These are phyloP conservation scores for Aspergillus fructus DNA, from an alignment of 2,329 filamentous ascomycete species.

Conservation along the genomic window DNA sequence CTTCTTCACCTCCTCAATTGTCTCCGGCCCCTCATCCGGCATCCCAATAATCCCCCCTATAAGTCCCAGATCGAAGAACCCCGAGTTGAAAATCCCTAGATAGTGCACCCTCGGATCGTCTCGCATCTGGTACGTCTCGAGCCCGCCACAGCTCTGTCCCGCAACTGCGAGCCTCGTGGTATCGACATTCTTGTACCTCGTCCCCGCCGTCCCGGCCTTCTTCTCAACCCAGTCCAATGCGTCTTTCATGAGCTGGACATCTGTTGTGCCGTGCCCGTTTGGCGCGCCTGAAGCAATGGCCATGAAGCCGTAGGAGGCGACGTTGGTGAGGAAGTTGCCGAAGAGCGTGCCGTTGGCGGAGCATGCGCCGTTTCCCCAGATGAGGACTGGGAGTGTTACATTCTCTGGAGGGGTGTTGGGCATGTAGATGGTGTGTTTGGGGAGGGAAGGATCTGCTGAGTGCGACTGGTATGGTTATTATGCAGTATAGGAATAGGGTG, in stretches of 20 bases:
- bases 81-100: constrained; percentile 7
- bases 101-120: constrained; percentile 6
- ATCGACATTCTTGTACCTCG: neutral
- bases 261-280: neutral
- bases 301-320: constrained; percentile 11
- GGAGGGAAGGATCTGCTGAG: neutral
- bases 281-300: constrained; percentile 7
- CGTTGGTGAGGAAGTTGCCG: constrained; percentile 9
- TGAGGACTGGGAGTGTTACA: constrained; percentile 6
- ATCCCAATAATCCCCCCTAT: neutral
- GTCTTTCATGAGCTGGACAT: neutral
- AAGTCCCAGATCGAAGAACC: constrained; percentile 1
- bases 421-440: constrained; percentile 8
- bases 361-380: constrained; percentile 13
- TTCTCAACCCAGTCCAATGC: neutral
- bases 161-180: constrained; percentile 1
- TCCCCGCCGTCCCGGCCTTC: neutral
- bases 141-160: constrained; percentile 9
- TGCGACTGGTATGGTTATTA: neutral
- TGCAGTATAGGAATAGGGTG: neutral
- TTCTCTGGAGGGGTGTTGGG: neutral
- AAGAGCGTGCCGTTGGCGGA: constrained; percentile 10
- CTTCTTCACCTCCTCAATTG: constrained; percentile 7
- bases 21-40: neutral
- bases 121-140: constrained; percentile 12